Base-by-base conservation (phyloP, 1,284 basidiomycete species). In the Puccinia hordei region DNA sequence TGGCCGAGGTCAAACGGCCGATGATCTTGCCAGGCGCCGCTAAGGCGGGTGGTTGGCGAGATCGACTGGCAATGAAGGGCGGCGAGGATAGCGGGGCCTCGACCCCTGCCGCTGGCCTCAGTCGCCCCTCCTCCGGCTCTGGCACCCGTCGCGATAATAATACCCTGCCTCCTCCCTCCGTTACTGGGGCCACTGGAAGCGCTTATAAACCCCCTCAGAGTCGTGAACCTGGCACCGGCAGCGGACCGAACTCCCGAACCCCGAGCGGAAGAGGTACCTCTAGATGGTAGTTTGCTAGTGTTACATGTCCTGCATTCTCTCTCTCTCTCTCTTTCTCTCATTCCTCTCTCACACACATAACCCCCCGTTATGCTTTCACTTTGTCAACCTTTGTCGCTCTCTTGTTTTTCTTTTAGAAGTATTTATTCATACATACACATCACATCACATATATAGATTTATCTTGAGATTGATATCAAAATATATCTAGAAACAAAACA, bases 31-130 rank as follows among this genome's bases (percentile, higher is more conserved):
- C 77, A 6, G 69, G 68, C 2, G 68, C 59, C 6, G 59, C 68
- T 22, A 72, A 63, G 57, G 53, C 68, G 35, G 77, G 77, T 17
- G 77, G 77, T 13, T 80, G 77, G 77, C 69, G 77, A 73, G 76
- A 69, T 8, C 65, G 74, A 55, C 0, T 53, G 30, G 65, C 65
- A 30, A n/a, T 19, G 33, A 49, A 68, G 46, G 77, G 41, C 57
- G 77, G 49, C 24, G 71, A 51, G 38, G 44, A 49, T 15, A 73
- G 65, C 51, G 53, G 75, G 33, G 66, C 69, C 49, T 41, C 81
- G 24, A 30, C 80, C 44, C 22, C 82, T 35, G 73, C 77, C 33
- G 69, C 81, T 53, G 75, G 81, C 19, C 38, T 73, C 10, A 71
- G 82, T 22, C 68, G 73, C 0, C 73, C 82, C n/a, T 51, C 61